phyloP scores from a whole-genome alignment of 2,329 filamentous ascomycete genomes.

The Colletotrichum agaves region DNA sequence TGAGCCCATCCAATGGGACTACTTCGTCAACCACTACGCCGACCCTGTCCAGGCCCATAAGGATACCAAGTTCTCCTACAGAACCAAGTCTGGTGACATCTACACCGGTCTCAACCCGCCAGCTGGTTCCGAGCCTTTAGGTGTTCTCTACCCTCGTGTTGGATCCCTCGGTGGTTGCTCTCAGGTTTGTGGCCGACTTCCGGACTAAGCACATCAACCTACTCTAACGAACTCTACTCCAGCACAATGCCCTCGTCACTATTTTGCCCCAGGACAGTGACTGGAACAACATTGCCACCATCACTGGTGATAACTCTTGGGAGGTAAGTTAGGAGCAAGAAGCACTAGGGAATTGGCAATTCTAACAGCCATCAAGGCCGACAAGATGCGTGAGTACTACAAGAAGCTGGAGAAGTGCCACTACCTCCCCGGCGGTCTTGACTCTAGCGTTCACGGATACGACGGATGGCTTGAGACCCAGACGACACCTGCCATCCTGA shows the following conservation, averaged over 20 bases:
- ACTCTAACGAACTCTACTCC: conserved; percentile 25
- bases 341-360: not conserved
- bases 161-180: conserved; percentile 61
- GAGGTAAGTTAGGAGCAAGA: not conserved
- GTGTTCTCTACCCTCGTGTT: conserved; percentile 58
- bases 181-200: not conserved
- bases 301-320: conserved; percentile 72
- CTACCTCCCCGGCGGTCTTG: conserved; percentile 54
- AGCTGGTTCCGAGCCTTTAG: conserved; percentile 50
- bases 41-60: conserved; percentile 58
- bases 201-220: too few species aligned
- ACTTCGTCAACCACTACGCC: conserved; percentile 69
- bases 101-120: conserved; percentile 49
- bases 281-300: conserved; percentile 64
- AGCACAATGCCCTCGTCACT: conserved; percentile 70
- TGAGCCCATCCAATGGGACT: conserved; percentile 60
- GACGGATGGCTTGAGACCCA: conserved; percentile 58
- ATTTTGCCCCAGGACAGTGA: conserved; percentile 69
- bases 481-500: conserved; percentile 1
- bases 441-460: conserved; percentile 62
- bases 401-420: conserved; percentile 65
- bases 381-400: conserved; percentile 70
- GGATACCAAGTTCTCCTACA: conserved; percentile 60
- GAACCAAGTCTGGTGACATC: conserved; percentile 47
- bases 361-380: conserved; percentile 41